A percentile compares a stretch with the other conserved stretches of the same genome.
Conservation (phyloP, 208 protist species). For the Spongospora subterranea region DNA sequence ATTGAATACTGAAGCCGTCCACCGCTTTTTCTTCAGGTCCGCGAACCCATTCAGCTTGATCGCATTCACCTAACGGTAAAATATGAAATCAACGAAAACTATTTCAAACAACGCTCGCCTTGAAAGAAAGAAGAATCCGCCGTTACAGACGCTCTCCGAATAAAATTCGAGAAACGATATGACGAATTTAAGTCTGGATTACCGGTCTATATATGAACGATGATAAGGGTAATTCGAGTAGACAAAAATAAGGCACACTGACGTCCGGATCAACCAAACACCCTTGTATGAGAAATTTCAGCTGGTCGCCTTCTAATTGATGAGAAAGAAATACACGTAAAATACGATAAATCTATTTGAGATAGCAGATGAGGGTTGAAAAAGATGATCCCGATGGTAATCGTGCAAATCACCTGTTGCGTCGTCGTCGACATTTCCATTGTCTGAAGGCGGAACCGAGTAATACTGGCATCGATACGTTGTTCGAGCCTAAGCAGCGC, state of each 20-base stretch:
- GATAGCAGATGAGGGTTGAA: neutral
- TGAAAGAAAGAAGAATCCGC: neutral
- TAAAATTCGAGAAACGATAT: neutral
- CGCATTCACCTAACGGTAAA: no score
- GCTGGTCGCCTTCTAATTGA: neutral
- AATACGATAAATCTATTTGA: neutral
- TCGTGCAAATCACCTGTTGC: no score
- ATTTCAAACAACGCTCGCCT: neutral
- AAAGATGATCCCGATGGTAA: neutral
- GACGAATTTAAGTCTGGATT: neutral
- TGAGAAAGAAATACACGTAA: neutral
- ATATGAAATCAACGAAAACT: neutral
- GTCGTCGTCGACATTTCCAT: neutral
- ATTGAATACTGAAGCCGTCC: neutral
- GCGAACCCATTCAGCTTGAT: neutral
- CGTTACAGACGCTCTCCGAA: neutral
- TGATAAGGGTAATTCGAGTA: neutral
- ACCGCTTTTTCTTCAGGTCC: neutral
- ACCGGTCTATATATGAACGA: neutral
- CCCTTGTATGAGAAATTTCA: neutral
- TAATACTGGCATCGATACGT: neutral
- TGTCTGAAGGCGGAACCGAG: neutral
- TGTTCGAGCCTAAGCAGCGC: neutral
- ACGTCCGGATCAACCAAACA: neutral
- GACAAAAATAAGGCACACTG: no score